Base-by-base conservation (phyloP, 2,329 filamentous ascomycete species). In the Helminthosporium solani region DNA sequence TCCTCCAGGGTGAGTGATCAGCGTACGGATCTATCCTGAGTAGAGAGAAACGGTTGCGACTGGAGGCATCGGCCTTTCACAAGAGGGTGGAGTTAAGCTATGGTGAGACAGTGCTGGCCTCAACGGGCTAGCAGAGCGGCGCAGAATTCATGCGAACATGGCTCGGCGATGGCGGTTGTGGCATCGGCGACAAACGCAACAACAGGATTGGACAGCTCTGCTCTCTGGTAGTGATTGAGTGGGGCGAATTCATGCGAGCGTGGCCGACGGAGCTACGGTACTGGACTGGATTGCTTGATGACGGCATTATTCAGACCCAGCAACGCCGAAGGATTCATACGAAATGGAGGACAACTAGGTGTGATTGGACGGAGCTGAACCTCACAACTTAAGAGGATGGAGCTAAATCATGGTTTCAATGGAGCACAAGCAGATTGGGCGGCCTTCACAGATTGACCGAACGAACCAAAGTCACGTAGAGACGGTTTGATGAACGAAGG, bases 321-420 rank as follows among this genome's bases (percentile, higher is more conserved):
- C 20, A 38, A 47, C 38, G 39, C 44, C 33, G 44, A 36, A 42
- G 38, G 44, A 42, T 47, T 47, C 15, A 47, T 47, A 47, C 21
- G 8, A 42, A 47, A 47, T 42, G 16, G 40, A 47, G 33, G 40
- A 47, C 19, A 47, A 43, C 45, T 47, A 47, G 45, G 33, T 39
- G 40, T 47, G 19, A 47, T 47, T 48, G 20, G 46, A 35, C n/a
- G 31, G 40, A 39, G 27, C 41, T 44, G 34, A 28, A 34, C 35
- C 46, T 44, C 31, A 40, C 35, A 48, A 43, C 40, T 48, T 40
- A 49, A 49, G 42, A 30, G 46, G 39, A 47, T 42, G 18, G 45
- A 42, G 45, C 45, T 47, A 47, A 47, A 35, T 42, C 27, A 47
- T 47, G 20, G 45, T 47, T 47, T 47, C 19, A 47, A 25, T 42